Conservation (phyloP, 768 basidiomycete species). For the Suillus decipiens region DNA sequence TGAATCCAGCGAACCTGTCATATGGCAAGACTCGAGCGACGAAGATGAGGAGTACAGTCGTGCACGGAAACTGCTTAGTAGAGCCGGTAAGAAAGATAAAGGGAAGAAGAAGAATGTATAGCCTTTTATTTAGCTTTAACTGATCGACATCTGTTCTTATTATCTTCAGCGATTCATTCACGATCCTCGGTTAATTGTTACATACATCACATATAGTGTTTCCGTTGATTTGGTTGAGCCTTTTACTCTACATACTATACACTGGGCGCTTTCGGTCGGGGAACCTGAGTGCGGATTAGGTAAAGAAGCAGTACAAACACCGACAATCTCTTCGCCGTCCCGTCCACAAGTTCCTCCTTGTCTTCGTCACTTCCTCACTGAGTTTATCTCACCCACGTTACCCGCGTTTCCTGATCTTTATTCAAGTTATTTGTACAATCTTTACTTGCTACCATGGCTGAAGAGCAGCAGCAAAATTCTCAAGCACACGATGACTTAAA, state of each 20-base stretch:
- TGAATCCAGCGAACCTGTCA: conserved; percentile 32
- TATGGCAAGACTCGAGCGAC: conserved; percentile 79
- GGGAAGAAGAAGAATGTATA: conserved; percentile 18
- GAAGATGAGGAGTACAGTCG: conserved; percentile 68
- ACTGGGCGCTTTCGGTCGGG: not conserved
- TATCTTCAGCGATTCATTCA: not conserved
- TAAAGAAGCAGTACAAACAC: conserved; percentile 11
- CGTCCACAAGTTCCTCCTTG: conserved; percentile 6
- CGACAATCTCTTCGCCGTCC: conserved; percentile 7
- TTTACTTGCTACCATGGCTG: conserved; percentile 48
- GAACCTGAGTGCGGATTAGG: conserved; percentile 7
- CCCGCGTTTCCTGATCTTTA: conserved; percentile 1
- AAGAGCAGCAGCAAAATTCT: conserved; percentile 42
- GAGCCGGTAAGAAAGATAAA: conserved; percentile 44
- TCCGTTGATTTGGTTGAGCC: not conserved
- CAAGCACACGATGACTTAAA: conserved; percentile 49
- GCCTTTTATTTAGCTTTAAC: not conserved
- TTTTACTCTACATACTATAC: conserved; percentile 5
- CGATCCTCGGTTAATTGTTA: conserved; percentile 1
- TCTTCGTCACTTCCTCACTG: not conserved
- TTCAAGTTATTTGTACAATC: conserved; percentile 4
- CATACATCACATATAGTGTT: conserved; percentile 3
- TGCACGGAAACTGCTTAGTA: conserved; percentile 56
- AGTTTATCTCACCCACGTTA: conserved; percentile 4
- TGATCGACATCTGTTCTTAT: not conserved